A percentile compares a stretch with the other conserved stretches of the same genome.
phyloP scores from a whole-genome alignment of 306 rosid genomes.

The Potentilla sterilis region DNA sequence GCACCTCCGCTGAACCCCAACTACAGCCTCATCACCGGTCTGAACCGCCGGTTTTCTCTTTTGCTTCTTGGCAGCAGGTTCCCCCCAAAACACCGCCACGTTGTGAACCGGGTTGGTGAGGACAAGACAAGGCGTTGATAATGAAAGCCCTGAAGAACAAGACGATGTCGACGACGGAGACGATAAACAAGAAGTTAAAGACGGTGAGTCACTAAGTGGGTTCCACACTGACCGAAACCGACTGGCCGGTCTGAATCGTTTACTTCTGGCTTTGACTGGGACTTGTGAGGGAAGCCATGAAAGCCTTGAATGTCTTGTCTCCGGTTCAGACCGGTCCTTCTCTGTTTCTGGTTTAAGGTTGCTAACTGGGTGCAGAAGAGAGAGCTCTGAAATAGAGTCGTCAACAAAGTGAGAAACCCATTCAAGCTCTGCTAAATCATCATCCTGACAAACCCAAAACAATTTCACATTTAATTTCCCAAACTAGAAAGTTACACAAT shows the following conservation, averaged over 20 bases:
- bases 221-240: constrained; percentile 30
- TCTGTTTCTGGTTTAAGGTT: constrained; percentile 18
- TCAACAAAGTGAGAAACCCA: constrained; percentile 97
- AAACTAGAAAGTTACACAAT: not conserved
- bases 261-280: constrained; percentile 58
- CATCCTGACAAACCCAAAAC: constrained; percentile 47
- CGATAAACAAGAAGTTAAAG: constrained; percentile 35
- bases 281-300: constrained; percentile 38
- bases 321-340: constrained; percentile 42
- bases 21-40: not conserved
- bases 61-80: constrained; percentile 65
- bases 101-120: constrained; percentile 24
- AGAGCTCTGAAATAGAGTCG: constrained; percentile 56
- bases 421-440: constrained; percentile 73
- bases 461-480: constrained; percentile 6
- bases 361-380: constrained; percentile 44
- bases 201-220: constrained; percentile 29
- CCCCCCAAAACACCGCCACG: not conserved
- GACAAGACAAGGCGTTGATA: constrained; percentile 28
- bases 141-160: constrained; percentile 22
- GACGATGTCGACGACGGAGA: constrained; percentile 47
- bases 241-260: constrained; percentile 31
- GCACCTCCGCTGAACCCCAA: constrained; percentile 65
- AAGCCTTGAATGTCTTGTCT: constrained; percentile 20
- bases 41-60: constrained; percentile 52